These are phyloP conservation scores for Capronia coronata DNA, from an alignment of 2,329 filamentous ascomycete genomes.

Conservation along the genomic window DNA sequence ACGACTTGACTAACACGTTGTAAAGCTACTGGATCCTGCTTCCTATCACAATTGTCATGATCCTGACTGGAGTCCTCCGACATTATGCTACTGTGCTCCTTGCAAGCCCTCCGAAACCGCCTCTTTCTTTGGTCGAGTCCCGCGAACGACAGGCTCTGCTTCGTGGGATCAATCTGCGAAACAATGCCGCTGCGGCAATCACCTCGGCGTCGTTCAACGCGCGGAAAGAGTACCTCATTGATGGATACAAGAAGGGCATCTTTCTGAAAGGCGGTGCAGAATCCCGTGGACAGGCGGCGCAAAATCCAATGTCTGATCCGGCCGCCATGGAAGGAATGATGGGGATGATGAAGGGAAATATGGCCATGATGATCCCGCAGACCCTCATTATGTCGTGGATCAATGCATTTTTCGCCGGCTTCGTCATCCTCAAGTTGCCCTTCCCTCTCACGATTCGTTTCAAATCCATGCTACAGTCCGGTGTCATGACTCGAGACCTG, in stretches of 20 bases:
- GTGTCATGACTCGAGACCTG: constrained; percentile 89
- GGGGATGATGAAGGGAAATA: constrained; percentile 99
- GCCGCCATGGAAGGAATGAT: constrained; percentile 99
- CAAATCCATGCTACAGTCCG: constrained; percentile 98
- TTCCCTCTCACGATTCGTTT: constrained; percentile 98
- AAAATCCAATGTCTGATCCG: constrained; percentile 93
- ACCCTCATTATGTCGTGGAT: constrained; percentile 99
- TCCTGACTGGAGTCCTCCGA: constrained; percentile 88
- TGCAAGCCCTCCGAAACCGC: constrained; percentile 72
- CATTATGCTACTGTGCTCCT: constrained; percentile 95
- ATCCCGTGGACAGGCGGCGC: constrained; percentile 73
- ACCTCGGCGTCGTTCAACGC: constrained; percentile 69
- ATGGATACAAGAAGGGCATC: constrained; percentile 74
- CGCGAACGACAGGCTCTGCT: constrained; percentile 81
- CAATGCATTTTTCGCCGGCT: constrained; percentile 97
- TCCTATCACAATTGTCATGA: constrained; percentile 96
- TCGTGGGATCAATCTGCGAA: constrained; percentile 76
- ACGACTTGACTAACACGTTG: constrained; percentile 3
- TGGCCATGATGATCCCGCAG: constrained; percentile 99
- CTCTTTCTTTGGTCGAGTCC: constrained; percentile 52
- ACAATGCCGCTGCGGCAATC: constrained; percentile 74
- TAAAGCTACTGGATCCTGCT: constrained; percentile 96
- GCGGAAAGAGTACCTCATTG: constrained; percentile 73
- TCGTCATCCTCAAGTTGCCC: constrained; percentile 96
- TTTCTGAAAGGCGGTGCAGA: constrained; percentile 82